Base-by-base conservation (phyloP, 2,329 filamentous ascomycete genomes). In the Saccharata proteae region DNA sequence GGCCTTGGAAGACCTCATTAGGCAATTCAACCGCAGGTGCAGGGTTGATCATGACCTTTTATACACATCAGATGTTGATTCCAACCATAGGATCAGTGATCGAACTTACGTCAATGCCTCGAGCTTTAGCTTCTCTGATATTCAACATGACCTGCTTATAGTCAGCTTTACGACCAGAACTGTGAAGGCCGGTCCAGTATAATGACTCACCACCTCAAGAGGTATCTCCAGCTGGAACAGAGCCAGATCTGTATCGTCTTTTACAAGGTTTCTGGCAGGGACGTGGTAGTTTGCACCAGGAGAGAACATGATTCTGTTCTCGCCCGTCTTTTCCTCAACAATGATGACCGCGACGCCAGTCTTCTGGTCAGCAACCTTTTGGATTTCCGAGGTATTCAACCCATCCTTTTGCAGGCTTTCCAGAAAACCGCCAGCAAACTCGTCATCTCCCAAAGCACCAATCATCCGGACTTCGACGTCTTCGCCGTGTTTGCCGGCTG, bases 11-110 rank as follows among this genome's bases (percentile, higher is more conserved):
- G 6, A 73, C 74, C 16, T 71, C 65, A 1, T 63, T 62, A 1
- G 82, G 84, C 3, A 93, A 57, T 6, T 60, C 55, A 26, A 76
- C 67, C 3, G 85, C 84, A 2, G 63, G 63, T 3, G 86, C 86
- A 11, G 86, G 85, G 54, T 94, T 96, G 40, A 93, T 68, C 29
- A 94, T 68, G 2, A 88, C 77, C 37, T 57, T 44, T 27, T 7
- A 15, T 15, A 5, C 10, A 16, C n/a, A 25, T 12, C 23, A 8
- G n/a, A 25, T 13, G 7, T 25, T 5, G 23, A 14, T 15, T 3
- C 18, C 17, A 25, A 13, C 17, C 8, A 8, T 10, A 19, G 21
- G 13, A 10, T 4, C 11, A 10, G 9, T 11, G 11, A 24, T 16
- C 2, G 20, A 13, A 26, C 36, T 20, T 27, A 42, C 41, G 31